Percentiles rank a stretch among this genome's conserved stretches.
Evolutionary conservation across 805 yeast genomes (phyloP).

Genomic region (Maudiozyma pseudohumilis): DNA sequence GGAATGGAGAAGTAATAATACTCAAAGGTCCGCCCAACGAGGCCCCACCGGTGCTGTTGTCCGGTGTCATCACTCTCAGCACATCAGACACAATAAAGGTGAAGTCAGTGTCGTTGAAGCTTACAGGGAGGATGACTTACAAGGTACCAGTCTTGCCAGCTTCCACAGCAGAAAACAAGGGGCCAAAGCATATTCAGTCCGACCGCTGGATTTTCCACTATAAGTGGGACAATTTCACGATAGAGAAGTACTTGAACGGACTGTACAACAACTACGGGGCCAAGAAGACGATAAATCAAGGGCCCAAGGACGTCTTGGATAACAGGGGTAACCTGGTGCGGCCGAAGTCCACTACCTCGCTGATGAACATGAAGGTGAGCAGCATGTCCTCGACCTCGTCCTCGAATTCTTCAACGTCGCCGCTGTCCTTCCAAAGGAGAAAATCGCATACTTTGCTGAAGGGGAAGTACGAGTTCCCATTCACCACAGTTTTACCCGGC

Average conservation of each 20-base stretch:
- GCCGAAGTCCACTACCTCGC: constrained; percentile 16
- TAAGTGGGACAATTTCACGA: constrained; percentile 62
- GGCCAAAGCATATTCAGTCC: constrained; percentile 27
- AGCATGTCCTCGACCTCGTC: background rate
- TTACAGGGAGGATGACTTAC: constrained; percentile 58
- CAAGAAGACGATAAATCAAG: constrained; percentile 10
- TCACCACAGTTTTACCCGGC: constrained; percentile 78
- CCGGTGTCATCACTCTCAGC: constrained; percentile 71
- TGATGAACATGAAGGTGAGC: constrained; percentile 26
- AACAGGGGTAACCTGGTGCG: background rate
- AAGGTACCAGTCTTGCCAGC: constrained; percentile 39
- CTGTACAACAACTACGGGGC: constrained; percentile 20
- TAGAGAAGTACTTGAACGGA: constrained; percentile 34
- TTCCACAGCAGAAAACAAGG: background rate
- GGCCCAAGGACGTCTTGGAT: constrained; percentile 1
- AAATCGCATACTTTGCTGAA: constrained; percentile 38
- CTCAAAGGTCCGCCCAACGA: constrained; percentile 69
- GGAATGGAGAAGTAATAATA: constrained; percentile 70
- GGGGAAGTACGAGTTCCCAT: constrained; percentile 89
- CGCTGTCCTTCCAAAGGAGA: constrained; percentile 6
- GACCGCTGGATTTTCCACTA: constrained; percentile 65
- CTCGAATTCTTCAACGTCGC: too few relatives aligned
- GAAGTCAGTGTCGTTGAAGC: constrained; percentile 50
- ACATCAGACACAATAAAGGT: constrained; percentile 66
- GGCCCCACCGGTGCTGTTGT: constrained; percentile 64